Base-by-base conservation (phyloP, 1,284 basidiomycete species). In the Salmacisia buchloeana region DNA sequence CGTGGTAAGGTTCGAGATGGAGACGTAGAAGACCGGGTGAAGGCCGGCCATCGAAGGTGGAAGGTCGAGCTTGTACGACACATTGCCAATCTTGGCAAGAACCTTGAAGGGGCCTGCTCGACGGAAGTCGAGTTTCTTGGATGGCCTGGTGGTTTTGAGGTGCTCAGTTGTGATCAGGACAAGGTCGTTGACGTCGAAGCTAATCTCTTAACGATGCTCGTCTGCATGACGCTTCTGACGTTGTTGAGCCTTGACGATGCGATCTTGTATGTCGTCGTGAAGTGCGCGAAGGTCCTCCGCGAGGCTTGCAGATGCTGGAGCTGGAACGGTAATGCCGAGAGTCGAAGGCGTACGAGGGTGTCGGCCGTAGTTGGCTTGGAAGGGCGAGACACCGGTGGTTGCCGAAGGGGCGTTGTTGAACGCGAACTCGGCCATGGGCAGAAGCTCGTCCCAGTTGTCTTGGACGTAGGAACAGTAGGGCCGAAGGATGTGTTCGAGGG, bases 401-500 rank as follows among this genome's bases (percentile, higher is more conserved):
- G 65, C 68, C 58, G 57, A 77, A n/a, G n/a, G n/a, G n/a, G 82
- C 21, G 72, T 84, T 84, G 68, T 85, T 85, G 71, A 82, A 83
- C 0, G 77, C 73, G 63, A 85, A 85, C 68, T 84, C 81, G 0
- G 82, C 82, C 5, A 83, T 63, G 0, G 82, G 79, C 0, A 85
- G 77, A 18, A 81, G 80, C 2, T 81, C 9, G 0, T 72, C 65
- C 85, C 84, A 86, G 6, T 84, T 81, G 27, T 74, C 71, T 63
- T 85, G 83, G 27, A 82, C 72, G 36, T 79, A 70, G 23, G 81
- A 76, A 2, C 31, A 76, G 61, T 81, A 75, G 61, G 78, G 82
- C 0, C 74, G 73, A 1, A 84, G 62, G n/a, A 69, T 69, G 61
- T 83, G 82, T 46, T 85, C 82, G 34, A 57, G 54, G 18, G 35